Base-by-base conservation (phyloP, 2,329 filamentous ascomycete genomes). In the Aureobasidium mangrovei region DNA sequence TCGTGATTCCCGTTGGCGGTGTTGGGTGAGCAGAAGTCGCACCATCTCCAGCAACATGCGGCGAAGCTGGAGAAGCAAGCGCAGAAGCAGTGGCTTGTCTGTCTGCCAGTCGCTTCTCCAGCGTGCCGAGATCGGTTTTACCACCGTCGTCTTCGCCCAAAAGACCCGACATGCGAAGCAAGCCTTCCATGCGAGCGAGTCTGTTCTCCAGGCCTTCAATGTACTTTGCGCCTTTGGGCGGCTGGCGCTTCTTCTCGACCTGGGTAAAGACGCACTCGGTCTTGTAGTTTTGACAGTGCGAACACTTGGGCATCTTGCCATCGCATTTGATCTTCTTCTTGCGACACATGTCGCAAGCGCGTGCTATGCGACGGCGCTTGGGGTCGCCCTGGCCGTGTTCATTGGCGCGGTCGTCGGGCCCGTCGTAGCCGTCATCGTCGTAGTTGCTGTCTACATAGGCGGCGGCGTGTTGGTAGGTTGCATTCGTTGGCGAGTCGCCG, bases 251-350 rank as follows among this genome's bases (percentile, higher is more conserved):
- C 83, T 98, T 98, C 75, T 98, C 93, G 36, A 97, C 91, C 68
- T 95, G 90, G 0, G 93, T 97, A 67, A 97, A 97, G 62, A 95
- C 82, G 70, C 91, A 98, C 64, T 95, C 90, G 4, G 91, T 96
- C 77, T 96, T 96, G 77, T 96, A 96, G 70, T 96, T 97, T 69
- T 86, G 86, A 70, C 91, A 98, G 72, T 97, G 93, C 6, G 88
- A 91, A 72, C 93, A 98, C 57, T 90, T 84, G 36, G 93, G 91
- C 72, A 95, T 82, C 73, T 94, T 95, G 61, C 93, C 91, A 67
- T 97, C 93, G 71, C 91, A 97, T 74, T 97, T 97, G 72, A 97
- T 93, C 78, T 91, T 95, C 72, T 85, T 85, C 74, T 95, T 95
- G 63, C 91, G 81, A 69, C 91, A 97, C 90, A 95, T 94, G 64